Evolutionary conservation across 331 rosid species (phyloP).

Genomic region (Cydonia oblonga): DNA sequence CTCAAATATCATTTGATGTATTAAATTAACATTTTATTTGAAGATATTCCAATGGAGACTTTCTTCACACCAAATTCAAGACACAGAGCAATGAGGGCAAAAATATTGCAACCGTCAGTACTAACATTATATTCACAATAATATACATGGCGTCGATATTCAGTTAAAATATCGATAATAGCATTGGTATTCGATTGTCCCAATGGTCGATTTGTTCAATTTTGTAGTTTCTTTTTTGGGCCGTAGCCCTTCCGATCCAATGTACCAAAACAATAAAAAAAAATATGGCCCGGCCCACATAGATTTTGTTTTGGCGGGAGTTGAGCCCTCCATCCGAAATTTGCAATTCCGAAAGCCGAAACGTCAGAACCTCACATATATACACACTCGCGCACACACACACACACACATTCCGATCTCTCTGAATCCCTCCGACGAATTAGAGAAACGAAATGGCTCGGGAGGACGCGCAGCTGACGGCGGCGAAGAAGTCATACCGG

Average conservation of each 20-base stretch:
- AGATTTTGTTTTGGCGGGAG: neutral
- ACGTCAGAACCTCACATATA: neutral
- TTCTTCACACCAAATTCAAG: too few relatives aligned
- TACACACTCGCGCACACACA: too few relatives aligned
- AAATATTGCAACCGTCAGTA: too few relatives aligned
- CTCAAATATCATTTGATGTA: too few relatives aligned
- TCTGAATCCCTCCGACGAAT: neutral
- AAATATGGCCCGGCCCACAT: neutral
- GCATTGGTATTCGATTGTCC: too few relatives aligned
- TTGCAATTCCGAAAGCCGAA: neutral
- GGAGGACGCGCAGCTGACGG: slow-evolving; percentile 33
- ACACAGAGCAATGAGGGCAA: too few relatives aligned
- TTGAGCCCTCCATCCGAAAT: neutral
- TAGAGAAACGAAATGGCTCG: slow-evolving; percentile 22
- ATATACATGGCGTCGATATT: too few relatives aligned
- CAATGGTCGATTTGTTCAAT: neutral
- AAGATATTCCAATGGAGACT: too few relatives aligned
- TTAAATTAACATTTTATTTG: too few relatives aligned
- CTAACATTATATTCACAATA: too few relatives aligned
- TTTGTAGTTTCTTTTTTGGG: neutral
- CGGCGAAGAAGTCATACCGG: slow-evolving; percentile 51
- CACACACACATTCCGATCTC: neutral
- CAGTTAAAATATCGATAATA: too few relatives aligned
- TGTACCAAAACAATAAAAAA: neutral
- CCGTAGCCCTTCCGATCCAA: neutral